These are phyloP conservation scores for Leucoagaricus sp. DNA, from an alignment of 1,284 basidiomycete species.

Conservation along the genomic window DNA sequence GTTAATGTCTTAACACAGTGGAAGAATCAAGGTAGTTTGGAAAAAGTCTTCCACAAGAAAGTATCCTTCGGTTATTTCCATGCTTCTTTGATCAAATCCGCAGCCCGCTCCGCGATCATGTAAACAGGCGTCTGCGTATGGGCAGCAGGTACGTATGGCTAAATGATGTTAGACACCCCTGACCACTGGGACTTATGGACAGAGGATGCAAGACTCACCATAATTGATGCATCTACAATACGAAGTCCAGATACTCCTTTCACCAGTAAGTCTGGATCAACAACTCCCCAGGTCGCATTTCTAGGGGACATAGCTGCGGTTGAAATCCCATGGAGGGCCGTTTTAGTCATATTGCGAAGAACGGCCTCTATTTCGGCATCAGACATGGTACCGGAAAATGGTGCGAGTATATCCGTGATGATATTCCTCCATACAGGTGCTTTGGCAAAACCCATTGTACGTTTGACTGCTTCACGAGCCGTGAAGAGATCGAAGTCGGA, in stretches of 20 bases:
- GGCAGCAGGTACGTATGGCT: constrained; percentile 15
- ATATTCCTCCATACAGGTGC: constrained; percentile 34
- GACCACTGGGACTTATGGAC: rapidly evolving
- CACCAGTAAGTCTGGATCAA: constrained; percentile 42
- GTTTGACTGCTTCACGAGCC: constrained; percentile 22
- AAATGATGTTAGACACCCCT: not conserved
- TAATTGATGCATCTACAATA: constrained; percentile 42
- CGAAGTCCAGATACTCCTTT: constrained; percentile 36
- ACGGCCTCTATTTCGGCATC: constrained; percentile 24
- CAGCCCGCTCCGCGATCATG: constrained; percentile 16
- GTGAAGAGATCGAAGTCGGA: constrained; percentile 16
- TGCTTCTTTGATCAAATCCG: constrained; percentile 16
- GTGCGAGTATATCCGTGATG: constrained; percentile 21
- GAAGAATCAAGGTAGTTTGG: too few relatives aligned
- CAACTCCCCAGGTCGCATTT: constrained; percentile 26
- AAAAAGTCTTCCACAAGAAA: too few relatives aligned
- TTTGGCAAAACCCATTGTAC: constrained; percentile 28
- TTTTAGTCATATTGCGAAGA: constrained; percentile 19
- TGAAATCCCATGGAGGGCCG: constrained; percentile 27
- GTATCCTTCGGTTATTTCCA: not conserved
- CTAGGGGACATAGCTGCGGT: constrained; percentile 31
- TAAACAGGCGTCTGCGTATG: constrained; percentile 16
- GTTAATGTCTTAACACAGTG: too few relatives aligned
- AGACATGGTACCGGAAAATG: constrained; percentile 15
- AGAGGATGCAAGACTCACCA: constrained; percentile 21